phyloP scores from a whole-genome alignment of 2,329 filamentous ascomycete genomes.

The Pyricularia pennisetigena region DNA sequence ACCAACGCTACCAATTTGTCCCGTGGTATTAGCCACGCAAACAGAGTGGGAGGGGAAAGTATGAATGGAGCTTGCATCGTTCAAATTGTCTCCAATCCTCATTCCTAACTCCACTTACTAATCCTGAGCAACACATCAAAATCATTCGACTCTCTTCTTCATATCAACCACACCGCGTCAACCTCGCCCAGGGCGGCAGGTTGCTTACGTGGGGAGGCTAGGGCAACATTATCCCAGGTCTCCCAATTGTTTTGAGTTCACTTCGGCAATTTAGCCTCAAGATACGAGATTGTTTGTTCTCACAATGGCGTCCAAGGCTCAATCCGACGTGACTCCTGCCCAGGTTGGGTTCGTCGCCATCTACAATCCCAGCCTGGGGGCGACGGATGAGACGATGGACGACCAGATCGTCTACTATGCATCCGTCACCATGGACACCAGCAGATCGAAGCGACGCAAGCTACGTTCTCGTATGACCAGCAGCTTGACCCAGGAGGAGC shows the following conservation, averaged over 20 bases:
- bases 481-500: conserved; percentile 48
- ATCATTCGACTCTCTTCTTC: not conserved
- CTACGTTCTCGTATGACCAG: conserved; percentile 25
- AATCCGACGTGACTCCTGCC: conserved; percentile 51
- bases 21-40: not conserved
- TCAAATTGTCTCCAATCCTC: not conserved
- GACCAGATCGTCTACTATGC: conserved; percentile 93
- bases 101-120: not conserved
- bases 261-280: not conserved
- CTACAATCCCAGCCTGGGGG: conserved; percentile 64
- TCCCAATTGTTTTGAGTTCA: not conserved
- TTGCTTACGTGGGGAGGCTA: not conserved
- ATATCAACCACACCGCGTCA: not conserved
- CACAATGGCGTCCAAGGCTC: not conserved
- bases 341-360: conserved; percentile 87
- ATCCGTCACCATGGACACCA: conserved; percentile 30
- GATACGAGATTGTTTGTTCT: not conserved
- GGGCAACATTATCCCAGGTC: not conserved
- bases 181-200: not conserved
- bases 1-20: not conserved
- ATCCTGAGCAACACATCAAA: not conserved
- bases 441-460: conserved; percentile 2
- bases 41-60: not conserved
- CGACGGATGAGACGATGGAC: conserved; percentile 57
- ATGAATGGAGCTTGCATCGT: not conserved